Evolutionary conservation across 2,329 filamentous ascomycete species (phyloP).

Genomic region (Coniochaeta hoffmannii): DNA sequence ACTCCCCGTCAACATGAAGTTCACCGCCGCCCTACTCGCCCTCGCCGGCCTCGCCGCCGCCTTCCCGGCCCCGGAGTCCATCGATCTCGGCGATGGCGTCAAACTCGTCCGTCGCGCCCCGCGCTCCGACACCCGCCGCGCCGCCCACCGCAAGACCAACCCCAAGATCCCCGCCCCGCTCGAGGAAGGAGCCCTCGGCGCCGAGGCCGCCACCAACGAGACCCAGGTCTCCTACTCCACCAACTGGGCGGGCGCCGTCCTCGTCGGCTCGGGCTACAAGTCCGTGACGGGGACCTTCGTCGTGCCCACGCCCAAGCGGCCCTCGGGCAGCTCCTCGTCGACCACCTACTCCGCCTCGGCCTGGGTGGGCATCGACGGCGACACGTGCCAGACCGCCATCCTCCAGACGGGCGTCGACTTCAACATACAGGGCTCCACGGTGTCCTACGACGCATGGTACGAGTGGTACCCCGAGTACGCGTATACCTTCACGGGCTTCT

Average conservation of each 20-base stretch:
- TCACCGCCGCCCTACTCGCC: slow-evolving; percentile 27
- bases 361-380: slow-evolving; percentile 57
- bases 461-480: slow-evolving; percentile 48
- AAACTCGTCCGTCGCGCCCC: slow-evolving; percentile 29
- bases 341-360: slow-evolving; percentile 38
- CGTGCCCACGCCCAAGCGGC: slow-evolving; percentile 39
- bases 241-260: slow-evolving; percentile 55
- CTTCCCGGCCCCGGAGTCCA: slow-evolving; percentile 23
- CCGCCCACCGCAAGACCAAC: slow-evolving; percentile 19
- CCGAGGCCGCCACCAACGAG: slow-evolving; percentile 24
- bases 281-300: slow-evolving; percentile 46
- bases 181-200: slow-evolving; percentile 13
- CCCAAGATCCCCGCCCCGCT: slow-evolving; percentile 22
- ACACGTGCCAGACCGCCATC: slow-evolving; percentile 46
- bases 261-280: slow-evolving; percentile 42
- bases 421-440: slow-evolving; percentile 31
- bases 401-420: slow-evolving; percentile 53
- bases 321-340: slow-evolving; percentile 25
- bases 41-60: slow-evolving; percentile 19
- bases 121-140: slow-evolving; percentile 20
- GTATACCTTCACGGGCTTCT: slow-evolving; percentile 15
- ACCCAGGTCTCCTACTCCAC: slow-evolving; percentile 39
- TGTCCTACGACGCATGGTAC: slow-evolving; percentile 48
- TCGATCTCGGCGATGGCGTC: slow-evolving; percentile 37
- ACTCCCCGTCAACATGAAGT: slow-evolving; percentile 37